Base-by-base conservation (phyloP, 2,329 filamentous ascomycete genomes). In the Diaporthe citrichinensis region DNA sequence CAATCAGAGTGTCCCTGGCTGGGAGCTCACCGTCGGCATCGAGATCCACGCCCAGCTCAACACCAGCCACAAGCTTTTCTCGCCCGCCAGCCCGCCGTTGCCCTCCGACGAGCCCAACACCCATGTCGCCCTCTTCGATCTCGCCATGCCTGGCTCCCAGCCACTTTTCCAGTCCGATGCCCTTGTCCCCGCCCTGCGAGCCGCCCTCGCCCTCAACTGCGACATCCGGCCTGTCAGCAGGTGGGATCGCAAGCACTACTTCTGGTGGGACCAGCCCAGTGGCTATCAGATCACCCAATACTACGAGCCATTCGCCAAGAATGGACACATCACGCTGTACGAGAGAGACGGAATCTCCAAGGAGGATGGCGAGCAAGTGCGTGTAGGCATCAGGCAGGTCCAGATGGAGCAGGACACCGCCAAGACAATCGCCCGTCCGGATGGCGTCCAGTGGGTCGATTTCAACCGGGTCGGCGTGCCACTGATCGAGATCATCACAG, bases 261-360 rank as follows among this genome's bases (percentile, higher is more conserved):
- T 99, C 84, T 98, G 98, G 87, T 98, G 97, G 91, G 97, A 99
- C 84, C 97, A 99, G 84, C 97, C 97, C 0, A 91, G 95, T 0
- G 97, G 97, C 0, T 99, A 99, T 84, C 97, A 99, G 84, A 98
- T 99, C 78, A 99, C 97, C 2, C 97, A 99, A 82, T 98, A 96
- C 86, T 98, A 98, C 83, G 87, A 92, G 75, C 92, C 92, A 0
- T 91, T 93, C 78, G 92, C 92, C 1, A 91, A 88, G 76, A 88
- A 95, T 79, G 97, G 97, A 2, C 85, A 87, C 53, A 87, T 98
- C n/a, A 90, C 88, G 0, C 87, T 99, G 8, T 90, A 89, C 53
- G 85, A 90, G 5, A 89, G 95, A 75, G 96, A 98, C 81, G 96
- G 95, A 1, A 94, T 98, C 77, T 92, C 93, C 0, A 87, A 91